Conservation (phyloP, 495 filamentous ascomycete species). For the Lepraria neglecta region DNA sequence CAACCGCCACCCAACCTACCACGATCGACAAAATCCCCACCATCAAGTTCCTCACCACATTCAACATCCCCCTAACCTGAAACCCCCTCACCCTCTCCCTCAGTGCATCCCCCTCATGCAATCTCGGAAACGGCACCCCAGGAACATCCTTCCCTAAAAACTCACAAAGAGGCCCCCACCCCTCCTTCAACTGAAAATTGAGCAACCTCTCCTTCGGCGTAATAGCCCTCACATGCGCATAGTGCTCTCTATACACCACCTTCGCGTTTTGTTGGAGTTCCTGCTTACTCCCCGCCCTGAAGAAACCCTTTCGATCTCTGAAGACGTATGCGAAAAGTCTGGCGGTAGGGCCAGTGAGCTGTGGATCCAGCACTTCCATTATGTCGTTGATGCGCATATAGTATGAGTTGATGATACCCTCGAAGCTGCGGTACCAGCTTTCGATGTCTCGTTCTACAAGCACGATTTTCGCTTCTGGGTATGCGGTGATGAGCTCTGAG, state of each 20-base stretch:
- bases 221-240: constrained; percentile 35
- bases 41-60: background rate
- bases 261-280: constrained; percentile 22
- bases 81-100: constrained; percentile 11
- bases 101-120: constrained; percentile 31
- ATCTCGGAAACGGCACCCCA: constrained; percentile 37
- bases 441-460: constrained; percentile 41
- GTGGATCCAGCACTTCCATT: constrained; percentile 18
- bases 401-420: constrained; percentile 13
- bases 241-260: constrained; percentile 30
- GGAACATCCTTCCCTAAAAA: constrained; percentile 43
- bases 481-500: constrained; percentile 46
- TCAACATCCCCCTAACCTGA: background rate
- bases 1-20: background rate
- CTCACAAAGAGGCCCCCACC: constrained; percentile 47
- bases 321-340: background rate
- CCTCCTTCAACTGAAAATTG: constrained; percentile 42
- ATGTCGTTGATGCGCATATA: background rate
- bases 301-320: constrained; percentile 17
- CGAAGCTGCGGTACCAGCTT: constrained; percentile 26
- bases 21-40: background rate
- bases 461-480: constrained; percentile 50
- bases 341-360: constrained; percentile 2
- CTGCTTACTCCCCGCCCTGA: constrained; percentile 4
- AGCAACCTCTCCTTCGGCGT: constrained; percentile 42